These are phyloP conservation scores for Torulaspora franciscae DNA, from an alignment of 805 yeast genomes.

Conservation along the genomic window DNA sequence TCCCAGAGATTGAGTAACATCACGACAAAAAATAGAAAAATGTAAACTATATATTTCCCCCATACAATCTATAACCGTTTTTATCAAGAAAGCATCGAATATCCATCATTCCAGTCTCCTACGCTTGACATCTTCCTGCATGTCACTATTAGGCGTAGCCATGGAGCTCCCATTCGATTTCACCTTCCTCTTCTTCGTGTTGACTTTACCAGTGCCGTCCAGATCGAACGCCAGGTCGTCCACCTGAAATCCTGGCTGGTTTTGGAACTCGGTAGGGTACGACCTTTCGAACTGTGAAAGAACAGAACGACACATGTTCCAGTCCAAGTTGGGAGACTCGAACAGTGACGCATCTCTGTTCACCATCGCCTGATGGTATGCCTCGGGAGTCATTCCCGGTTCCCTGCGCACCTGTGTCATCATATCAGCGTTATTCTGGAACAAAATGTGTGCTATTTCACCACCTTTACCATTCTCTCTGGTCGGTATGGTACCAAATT, in stretches of 20 bases:
- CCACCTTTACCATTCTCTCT: slow-evolving; percentile 38
- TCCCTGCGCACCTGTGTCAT: slow-evolving; percentile 24
- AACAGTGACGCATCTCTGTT: slow-evolving; percentile 29
- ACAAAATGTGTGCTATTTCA: slow-evolving; percentile 32
- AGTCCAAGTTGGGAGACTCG: slow-evolving; percentile 27
- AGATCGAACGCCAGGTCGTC: slow-evolving; percentile 37
- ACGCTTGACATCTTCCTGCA: slow-evolving; percentile 31
- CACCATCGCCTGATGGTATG: slow-evolving; percentile 23
- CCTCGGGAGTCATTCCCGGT: slow-evolving; percentile 27
- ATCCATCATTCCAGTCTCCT: slow-evolving; percentile 31
- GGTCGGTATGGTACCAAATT: slow-evolving; percentile 55
- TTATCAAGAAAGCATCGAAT: background rate
- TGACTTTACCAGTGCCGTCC: slow-evolving; percentile 33
- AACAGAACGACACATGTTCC: slow-evolving; percentile 32
- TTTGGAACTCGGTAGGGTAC: slow-evolving; percentile 33
- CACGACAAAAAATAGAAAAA: slow-evolving; percentile 3
- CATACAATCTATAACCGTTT: slow-evolving; percentile 8
- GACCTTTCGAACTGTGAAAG: slow-evolving; percentile 33
- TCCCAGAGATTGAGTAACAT: background rate
- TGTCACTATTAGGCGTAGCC: slow-evolving; percentile 35
- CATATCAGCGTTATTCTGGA: slow-evolving; percentile 36
- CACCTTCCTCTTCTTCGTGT: slow-evolving; percentile 29
- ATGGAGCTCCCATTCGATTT: slow-evolving; percentile 34
- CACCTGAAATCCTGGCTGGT: slow-evolving; percentile 26
- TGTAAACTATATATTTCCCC: slow-evolving; percentile 6